A percentile compares a stretch with the other conserved stretches of the same genome.
Conservation (phyloP, 257 asterid genomes). For the Solanum lycopersicoides region DNA sequence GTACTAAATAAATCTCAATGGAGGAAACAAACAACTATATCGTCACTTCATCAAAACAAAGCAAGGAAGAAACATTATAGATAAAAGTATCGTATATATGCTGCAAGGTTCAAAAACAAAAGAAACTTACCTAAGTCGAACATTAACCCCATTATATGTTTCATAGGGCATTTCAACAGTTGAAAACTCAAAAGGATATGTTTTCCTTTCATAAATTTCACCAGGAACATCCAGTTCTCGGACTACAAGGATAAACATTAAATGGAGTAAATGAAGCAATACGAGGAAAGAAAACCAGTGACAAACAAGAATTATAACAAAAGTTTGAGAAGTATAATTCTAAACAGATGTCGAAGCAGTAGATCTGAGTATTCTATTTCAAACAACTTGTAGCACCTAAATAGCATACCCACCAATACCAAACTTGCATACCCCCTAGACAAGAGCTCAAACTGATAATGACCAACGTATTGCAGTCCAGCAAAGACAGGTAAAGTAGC, state of each 20-base stretch:
- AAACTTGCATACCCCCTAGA: not conserved
- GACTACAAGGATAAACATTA: slow-evolving; percentile 26
- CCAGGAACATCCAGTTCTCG: slow-evolving; percentile 95
- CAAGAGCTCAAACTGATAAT: not conserved
- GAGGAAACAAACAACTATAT: not conserved
- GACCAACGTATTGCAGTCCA: not conserved
- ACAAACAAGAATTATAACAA: not conserved
- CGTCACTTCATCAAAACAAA: not conserved
- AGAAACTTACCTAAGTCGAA: slow-evolving; percentile 79
- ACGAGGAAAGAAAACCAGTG: not conserved
- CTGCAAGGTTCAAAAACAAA: not conserved
- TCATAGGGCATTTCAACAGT: slow-evolving; percentile 99
- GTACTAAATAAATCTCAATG: not conserved
- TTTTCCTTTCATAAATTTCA: slow-evolving; percentile 85
- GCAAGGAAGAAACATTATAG: not conserved
- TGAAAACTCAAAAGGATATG: slow-evolving; percentile 94
- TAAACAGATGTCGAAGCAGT: not conserved
- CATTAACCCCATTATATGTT: slow-evolving; percentile 87
- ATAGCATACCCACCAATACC: not conserved
- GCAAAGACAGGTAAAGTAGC: not conserved
- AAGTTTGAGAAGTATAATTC: not conserved
- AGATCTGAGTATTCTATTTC: not conserved
- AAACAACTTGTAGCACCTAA: not conserved
- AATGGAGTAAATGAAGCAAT: not conserved
- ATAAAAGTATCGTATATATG: not conserved